Base-by-base conservation (phyloP, 2,329 filamentous ascomycete species). In the Aureobasidium sp. region DNA sequence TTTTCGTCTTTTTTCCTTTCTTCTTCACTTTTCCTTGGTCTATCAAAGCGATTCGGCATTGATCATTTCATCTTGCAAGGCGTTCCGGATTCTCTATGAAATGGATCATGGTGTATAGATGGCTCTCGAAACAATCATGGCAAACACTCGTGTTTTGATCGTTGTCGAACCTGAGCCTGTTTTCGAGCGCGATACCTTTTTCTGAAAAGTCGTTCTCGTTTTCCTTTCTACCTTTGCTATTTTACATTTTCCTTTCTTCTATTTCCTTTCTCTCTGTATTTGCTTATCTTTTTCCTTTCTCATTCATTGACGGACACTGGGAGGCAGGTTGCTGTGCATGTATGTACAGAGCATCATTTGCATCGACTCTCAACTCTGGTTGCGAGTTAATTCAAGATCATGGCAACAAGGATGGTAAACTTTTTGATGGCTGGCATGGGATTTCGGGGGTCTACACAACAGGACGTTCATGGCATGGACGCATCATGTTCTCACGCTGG, bases 11-110 rank as follows among this genome's bases (percentile, higher is more conserved):
- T 48, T 59, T n/a, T 29, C 9, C 34, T 36, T 51, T 51, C 27
- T 48, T 48, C 27, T 51, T 15, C 9, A 46, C 34, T 48, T 59
- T 59, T 59, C 55, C 41, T 48, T 59, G 55, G 42, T 59, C 41
- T 46, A 46, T 59, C 55, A 48, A 59, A 59, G 55, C 55, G 55
- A 37, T 59, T 48, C 32, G 41, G 55, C 55, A 59, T 59, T 59
- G 55, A 59, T 59, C 34, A 37, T 59, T 48, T 48, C 55, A 59
- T 46, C 55, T 37, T 29, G 55, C 55, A 59, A 47, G 55, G 55
- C 55, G 55, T 59, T 59, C 55, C 55, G 55, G 55, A 59, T 39
- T 20, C 12, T 59, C 41, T 29, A 46, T 58, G 55, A 44, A 17
- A 32, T 23, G 52, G n/a, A 26, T 59, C 53, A 46, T 57, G 53